Conservation (phyloP, 2,329 filamentous ascomycete species). For the Pseudogymnoascus sp. region DNA sequence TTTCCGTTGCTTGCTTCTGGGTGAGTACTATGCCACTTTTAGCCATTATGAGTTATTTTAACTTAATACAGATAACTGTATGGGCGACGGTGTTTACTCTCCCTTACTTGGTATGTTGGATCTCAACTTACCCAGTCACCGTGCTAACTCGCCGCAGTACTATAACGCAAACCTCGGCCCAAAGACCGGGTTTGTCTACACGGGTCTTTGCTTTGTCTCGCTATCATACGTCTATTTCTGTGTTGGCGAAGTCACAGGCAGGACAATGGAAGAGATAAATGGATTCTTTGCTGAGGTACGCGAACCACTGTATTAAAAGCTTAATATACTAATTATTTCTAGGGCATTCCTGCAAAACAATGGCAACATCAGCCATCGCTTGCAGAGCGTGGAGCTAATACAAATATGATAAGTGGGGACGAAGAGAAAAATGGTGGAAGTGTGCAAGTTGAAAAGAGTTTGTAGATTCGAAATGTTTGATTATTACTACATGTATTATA, state of each 20-base stretch:
- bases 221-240: slow-evolving; percentile 32
- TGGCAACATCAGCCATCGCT: background rate
- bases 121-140: background rate
- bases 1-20: slow-evolving; percentile 37
- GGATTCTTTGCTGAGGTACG: slow-evolving; percentile 30
- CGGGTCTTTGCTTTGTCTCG: slow-evolving; percentile 28
- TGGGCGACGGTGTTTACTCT: slow-evolving; percentile 34
- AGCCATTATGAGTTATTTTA: background rate
- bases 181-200: slow-evolving; percentile 33
- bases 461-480: too few species aligned
- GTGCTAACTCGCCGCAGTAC: slow-evolving; percentile 20
- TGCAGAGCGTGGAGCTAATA: background rate
- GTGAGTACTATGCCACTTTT: background rate
- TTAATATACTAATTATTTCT: background rate
- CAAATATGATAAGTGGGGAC: background rate
- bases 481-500: too few species aligned
- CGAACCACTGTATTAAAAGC: background rate
- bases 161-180: slow-evolving; percentile 32
- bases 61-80: slow-evolving; percentile 24
- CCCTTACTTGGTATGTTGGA: slow-evolving; percentile 27
- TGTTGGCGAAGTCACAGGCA: slow-evolving; percentile 32
- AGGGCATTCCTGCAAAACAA: background rate
- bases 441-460: background rate
- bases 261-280: slow-evolving; percentile 30
- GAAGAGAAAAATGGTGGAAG: background rate